These are phyloP conservation scores for Ananas comosus DNA, from an alignment of 176 grass and related monocot species.

Conservation along the genomic window DNA sequence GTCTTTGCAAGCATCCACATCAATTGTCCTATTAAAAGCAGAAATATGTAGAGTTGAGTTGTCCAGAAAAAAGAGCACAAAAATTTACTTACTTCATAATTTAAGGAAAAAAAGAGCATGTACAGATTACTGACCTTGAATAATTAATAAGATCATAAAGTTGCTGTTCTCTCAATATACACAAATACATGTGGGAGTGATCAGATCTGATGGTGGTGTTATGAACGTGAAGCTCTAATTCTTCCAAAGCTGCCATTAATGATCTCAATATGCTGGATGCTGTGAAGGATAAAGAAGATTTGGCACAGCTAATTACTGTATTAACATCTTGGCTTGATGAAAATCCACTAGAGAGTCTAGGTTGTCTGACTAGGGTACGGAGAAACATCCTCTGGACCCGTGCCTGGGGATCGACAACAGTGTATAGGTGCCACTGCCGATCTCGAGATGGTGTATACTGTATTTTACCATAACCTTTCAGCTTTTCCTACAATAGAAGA, in stretches of 20 bases:
- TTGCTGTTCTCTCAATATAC: conserved; percentile 61
- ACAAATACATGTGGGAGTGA: conserved; percentile 95
- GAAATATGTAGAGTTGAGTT: conserved; percentile 13
- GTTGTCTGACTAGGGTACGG: conserved; percentile 83
- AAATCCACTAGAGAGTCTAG: conserved; percentile 48
- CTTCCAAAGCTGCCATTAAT: conserved; percentile 75
- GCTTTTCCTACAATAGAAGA: conserved; percentile 44
- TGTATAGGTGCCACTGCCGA: conserved; percentile 97
- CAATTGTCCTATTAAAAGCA: conserved; percentile 39
- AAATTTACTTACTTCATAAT: background rate
- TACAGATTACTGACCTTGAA: conserved; percentile 57
- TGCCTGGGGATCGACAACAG: conserved; percentile 51
- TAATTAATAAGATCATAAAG: conserved; percentile 68
- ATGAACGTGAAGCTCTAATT: conserved; percentile 88
- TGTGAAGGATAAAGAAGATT: conserved; percentile 65
- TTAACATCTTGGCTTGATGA: conserved; percentile 48
- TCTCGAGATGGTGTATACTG: conserved; percentile 94
- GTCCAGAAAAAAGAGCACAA: background rate
- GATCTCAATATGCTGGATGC: conserved; percentile 90
- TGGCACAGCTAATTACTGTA: conserved; percentile 39
- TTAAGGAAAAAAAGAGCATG: conserved; percentile 11
- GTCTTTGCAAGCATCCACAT: conserved; percentile 47
- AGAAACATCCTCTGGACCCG: conserved; percentile 85
- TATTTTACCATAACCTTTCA: conserved; percentile 75
- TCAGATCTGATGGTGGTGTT: conserved; percentile 65